Base-by-base conservation (phyloP, 1,139 yeast species). In the Wickerhamiella infanticola region DNA sequence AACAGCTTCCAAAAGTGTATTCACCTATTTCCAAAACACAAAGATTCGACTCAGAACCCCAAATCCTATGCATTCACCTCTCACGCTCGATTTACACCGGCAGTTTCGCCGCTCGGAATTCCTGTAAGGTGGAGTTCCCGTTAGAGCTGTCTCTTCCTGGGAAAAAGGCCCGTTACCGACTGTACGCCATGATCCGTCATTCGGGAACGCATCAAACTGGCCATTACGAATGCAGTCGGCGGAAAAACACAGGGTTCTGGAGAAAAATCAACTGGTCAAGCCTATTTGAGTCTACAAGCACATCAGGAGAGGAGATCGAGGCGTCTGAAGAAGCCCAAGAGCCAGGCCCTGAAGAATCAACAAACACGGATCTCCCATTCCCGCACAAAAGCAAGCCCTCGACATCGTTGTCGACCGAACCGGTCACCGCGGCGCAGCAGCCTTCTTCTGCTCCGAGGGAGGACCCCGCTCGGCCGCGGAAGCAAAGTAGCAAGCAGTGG, bases 171-270 rank as follows among this genome's bases (percentile, higher is more conserved):
- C 35, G 24, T 3, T 86, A 84, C 60, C 67, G 68, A 50, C 67
- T 90, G 37, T 73, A 72, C 52, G 83, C 95, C 1, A 67, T 85
- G 53, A 77, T 90, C 25, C 72, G 85, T 50, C 98, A 90, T 59
- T 76, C 79, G 45, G 98, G 97, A 0, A 78, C 93, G 0, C 97
- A 90, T 62, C 73, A 81, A 23, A 77, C 79, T 42, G 98, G 97
- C 0, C 98, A 90, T 59, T 90, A 58, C 49, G 67, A 64, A 46
- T 62, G 66, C 44, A 61, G 58, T 44, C 56, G 66, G 13, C 58
- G 65, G 24, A 60, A 61, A 53, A 55, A 56, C 45, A 47, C 55
- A 11, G 11, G 31, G 25, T 11, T 42, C 35, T 38, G 48, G 48
- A 23, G 39, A 7, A 13, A 13, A 9, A 26, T 24, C 44, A 39